Evolutionary conservation across 192 early-diverging fungal genomes (phyloP).

Genomic region (Umbelopsis sp.): DNA sequence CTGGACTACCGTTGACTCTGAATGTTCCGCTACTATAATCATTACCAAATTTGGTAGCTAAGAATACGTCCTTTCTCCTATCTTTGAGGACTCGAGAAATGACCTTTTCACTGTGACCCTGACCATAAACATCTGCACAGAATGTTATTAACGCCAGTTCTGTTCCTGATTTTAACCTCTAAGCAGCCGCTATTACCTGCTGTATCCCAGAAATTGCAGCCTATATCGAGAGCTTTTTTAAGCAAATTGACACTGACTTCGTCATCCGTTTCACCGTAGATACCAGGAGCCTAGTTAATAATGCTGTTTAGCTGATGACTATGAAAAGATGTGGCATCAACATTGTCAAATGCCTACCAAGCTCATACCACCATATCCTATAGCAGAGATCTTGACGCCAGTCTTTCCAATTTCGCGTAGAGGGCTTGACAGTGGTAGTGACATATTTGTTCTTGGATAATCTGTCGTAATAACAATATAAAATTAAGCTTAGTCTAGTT

Average conservation of each 20-base stretch:
- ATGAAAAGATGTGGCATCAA: conserved; percentile 40
- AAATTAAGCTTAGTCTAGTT: neutral
- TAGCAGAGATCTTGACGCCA: conserved; percentile 35
- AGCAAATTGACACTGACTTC: conserved; percentile 39
- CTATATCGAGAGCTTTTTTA: conserved; percentile 50
- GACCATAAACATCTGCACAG: conserved; percentile 11
- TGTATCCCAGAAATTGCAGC: conserved; percentile 64
- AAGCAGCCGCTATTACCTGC: conserved; percentile 37
- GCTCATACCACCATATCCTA: conserved; percentile 46
- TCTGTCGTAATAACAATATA: neutral
- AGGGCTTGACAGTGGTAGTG: conserved; percentile 12
- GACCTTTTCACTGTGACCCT: conserved; percentile 38
- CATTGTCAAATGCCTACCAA: conserved; percentile 38
- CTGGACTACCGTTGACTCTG: conserved; percentile 41
- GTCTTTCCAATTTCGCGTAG: conserved; percentile 38
- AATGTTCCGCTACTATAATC: conserved; percentile 13
- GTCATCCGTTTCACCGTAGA: conserved; percentile 40
- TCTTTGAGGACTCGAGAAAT: conserved; percentile 17
- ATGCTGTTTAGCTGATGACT: conserved; percentile 7
- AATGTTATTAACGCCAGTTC: conserved; percentile 4
- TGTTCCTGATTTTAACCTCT: conserved; percentile 8
- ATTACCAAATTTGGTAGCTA: conserved; percentile 66
- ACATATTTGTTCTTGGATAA: conserved; percentile 8
- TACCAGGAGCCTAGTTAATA: conserved; percentile 19
- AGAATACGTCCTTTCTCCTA: conserved; percentile 52